Percentiles rank a stretch among this genome's conserved stretches.
Conservation (phyloP, 345 rosid genomes). For the Noccaea caerulescens region DNA sequence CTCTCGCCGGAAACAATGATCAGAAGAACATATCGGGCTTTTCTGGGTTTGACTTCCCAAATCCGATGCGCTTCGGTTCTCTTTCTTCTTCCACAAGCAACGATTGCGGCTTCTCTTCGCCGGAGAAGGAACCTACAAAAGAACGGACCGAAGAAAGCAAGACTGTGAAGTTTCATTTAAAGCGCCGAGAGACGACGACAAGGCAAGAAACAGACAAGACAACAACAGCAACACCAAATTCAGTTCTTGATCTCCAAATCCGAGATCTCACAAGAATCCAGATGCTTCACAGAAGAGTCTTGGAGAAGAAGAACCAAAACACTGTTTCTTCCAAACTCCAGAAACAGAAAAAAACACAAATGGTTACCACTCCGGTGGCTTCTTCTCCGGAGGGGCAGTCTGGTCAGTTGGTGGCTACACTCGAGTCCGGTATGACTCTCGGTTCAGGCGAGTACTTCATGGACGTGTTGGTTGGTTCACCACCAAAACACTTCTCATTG, state of each 20-base stretch:
- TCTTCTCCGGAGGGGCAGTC: slow-evolving; percentile 42
- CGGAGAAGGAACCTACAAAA: slow-evolving; percentile 40
- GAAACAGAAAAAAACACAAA: slow-evolving; percentile 35
- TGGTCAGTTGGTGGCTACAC: slow-evolving; percentile 75
- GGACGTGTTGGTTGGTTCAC: slow-evolving; percentile 90
- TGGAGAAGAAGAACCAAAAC: slow-evolving; percentile 82
- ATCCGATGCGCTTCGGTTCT: slow-evolving; percentile 70
- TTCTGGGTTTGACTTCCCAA: slow-evolving; percentile 65
- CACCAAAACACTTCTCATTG: slow-evolving; percentile 86
- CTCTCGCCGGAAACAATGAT: slow-evolving; percentile 46
- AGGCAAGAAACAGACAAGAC: slow-evolving; percentile 32
- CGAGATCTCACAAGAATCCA: slow-evolving; percentile 78
- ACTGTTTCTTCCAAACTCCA: slow-evolving; percentile 54
- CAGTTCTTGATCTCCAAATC: slow-evolving; percentile 54
- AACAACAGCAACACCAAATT: slow-evolving; percentile 38
- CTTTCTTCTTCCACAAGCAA: slow-evolving; percentile 65
- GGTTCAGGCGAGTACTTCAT: slow-evolving; percentile 96
- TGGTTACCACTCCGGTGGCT: slow-evolving; percentile 38
- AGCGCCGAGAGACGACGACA: slow-evolving; percentile 48
- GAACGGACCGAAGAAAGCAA: slow-evolving; percentile 30
- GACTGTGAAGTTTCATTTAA: slow-evolving; percentile 68
- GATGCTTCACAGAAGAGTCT: slow-evolving; percentile 61
- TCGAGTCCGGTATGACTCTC: slow-evolving; percentile 81
- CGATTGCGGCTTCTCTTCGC: slow-evolving; percentile 59
- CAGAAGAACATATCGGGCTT: slow-evolving; percentile 55